Conservation (phyloP, 345 rosid species). For the Kernera saxatilis region DNA sequence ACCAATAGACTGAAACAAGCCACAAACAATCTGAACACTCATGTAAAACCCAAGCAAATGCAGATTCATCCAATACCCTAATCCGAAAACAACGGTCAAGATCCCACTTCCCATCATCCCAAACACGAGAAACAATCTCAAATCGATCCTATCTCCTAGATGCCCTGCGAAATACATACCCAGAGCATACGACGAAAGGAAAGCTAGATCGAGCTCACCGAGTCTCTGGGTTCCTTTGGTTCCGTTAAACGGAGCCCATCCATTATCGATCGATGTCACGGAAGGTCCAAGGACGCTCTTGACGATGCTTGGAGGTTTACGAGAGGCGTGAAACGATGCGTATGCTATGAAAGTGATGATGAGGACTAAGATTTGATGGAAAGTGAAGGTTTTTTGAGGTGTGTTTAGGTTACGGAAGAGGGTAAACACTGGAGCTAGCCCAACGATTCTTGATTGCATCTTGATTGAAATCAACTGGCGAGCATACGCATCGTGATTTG, state of each 20-base stretch:
- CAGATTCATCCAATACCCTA: constrained; percentile 77
- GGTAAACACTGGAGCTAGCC: constrained; percentile 44
- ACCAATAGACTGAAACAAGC: constrained; percentile 91
- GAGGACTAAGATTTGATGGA: constrained; percentile 56
- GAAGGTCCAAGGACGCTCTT: constrained; percentile 84
- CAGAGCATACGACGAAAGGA: constrained; percentile 57
- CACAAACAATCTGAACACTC: constrained; percentile 66
- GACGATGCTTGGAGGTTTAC: constrained; percentile 94
- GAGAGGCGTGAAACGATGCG: constrained; percentile 91
- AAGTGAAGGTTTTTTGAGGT: constrained; percentile 55
- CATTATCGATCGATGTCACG: constrained; percentile 28
- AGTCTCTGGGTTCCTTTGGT: constrained; percentile 61
- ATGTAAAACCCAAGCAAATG: constrained; percentile 55
- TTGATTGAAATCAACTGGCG: not conserved
- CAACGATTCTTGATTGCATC: constrained; percentile 38
- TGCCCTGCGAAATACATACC: constrained; percentile 93
- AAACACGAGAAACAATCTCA: constrained; percentile 82
- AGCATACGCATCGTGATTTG: not conserved
- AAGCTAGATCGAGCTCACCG: constrained; percentile 91
- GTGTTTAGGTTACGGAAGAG: constrained; percentile 58
- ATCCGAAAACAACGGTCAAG: constrained; percentile 58
- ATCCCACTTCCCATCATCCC: constrained; percentile 94
- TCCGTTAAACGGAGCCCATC: constrained; percentile 89
- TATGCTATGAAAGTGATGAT: constrained; percentile 73
- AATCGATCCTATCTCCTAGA: constrained; percentile 70